Evolutionary conservation across 73 alveolate species (phyloP).

Genomic region (Blepharisma japonicum): DNA sequence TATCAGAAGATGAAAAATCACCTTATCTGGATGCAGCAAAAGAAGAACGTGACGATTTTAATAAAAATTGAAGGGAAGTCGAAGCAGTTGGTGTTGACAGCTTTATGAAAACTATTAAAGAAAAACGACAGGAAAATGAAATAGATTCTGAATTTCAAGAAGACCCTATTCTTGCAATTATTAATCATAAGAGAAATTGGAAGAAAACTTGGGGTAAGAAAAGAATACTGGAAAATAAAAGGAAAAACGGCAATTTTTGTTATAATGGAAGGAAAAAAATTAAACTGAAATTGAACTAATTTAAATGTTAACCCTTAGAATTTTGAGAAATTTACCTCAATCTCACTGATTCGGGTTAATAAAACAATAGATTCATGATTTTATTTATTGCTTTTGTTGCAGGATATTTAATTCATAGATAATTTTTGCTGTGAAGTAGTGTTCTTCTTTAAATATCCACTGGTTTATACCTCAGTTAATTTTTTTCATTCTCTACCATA

Average conservation of each 20-base stretch:
- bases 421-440: no score
- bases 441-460: no score
- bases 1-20: not conserved
- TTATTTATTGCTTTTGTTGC: no score
- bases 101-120: conserved; percentile 26
- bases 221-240: not conserved
- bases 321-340: no score
- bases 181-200: conserved; percentile 22
- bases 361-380: no score
- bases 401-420: no score
- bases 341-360: no score
- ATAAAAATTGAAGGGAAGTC: not conserved
- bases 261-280: not conserved
- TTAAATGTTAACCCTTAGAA: not conserved
- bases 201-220: conserved; percentile 26
- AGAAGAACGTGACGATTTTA: not conserved
- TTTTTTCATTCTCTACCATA: no score
- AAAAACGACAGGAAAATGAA: not conserved
- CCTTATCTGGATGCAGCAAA: not conserved
- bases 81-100: conserved; percentile 23
- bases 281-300: conserved; percentile 14
- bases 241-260: not conserved
- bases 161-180: conserved; percentile 10
- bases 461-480: no score
- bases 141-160: conserved; percentile 1